Evolutionary conservation across 2,329 filamentous ascomycete species (phyloP).

Genomic region (Blastomyces parvus): DNA sequence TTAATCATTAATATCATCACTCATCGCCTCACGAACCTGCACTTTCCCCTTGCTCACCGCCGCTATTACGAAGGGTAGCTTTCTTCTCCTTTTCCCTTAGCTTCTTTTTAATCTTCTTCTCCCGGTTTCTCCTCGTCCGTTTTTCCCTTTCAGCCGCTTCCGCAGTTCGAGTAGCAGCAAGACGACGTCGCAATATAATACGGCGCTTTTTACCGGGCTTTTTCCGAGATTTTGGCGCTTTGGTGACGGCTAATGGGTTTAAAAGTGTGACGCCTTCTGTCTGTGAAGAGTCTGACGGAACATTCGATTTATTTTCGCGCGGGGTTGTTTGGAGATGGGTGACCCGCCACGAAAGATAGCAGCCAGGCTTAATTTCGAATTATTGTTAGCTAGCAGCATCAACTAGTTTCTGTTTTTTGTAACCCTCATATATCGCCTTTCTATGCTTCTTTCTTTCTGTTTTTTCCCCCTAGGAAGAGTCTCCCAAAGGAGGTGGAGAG

Average conservation of each 20-base stretch:
- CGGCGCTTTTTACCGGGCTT: conserved; percentile 38
- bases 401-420: neutral
- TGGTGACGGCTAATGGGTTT: conserved; percentile 11
- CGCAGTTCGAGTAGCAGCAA: conserved; percentile 21
- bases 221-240: conserved; percentile 25
- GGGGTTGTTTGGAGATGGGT: conserved; percentile 24
- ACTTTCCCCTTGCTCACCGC: neutral
- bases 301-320: conserved; percentile 25
- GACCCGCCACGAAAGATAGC: conserved; percentile 34
- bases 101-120: conserved; percentile 17
- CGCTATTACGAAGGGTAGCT: conserved; percentile 9
- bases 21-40: neutral
- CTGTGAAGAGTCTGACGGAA: conserved; percentile 18
- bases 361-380: conserved; percentile 27
- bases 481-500: conserved; percentile 10
- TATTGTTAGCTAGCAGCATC: neutral
- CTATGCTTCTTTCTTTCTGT: neutral
- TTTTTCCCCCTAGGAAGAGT: neutral
- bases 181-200: conserved; percentile 31
- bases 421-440: neutral
- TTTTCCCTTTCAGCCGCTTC: conserved; percentile 18
- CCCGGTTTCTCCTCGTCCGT: conserved; percentile 15
- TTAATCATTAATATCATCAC: neutral
- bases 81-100: conserved; percentile 18
- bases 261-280: conserved; percentile 18